phyloP scores from a whole-genome alignment of 75 land plant species.

The Sequoiadendron giganteum region DNA sequence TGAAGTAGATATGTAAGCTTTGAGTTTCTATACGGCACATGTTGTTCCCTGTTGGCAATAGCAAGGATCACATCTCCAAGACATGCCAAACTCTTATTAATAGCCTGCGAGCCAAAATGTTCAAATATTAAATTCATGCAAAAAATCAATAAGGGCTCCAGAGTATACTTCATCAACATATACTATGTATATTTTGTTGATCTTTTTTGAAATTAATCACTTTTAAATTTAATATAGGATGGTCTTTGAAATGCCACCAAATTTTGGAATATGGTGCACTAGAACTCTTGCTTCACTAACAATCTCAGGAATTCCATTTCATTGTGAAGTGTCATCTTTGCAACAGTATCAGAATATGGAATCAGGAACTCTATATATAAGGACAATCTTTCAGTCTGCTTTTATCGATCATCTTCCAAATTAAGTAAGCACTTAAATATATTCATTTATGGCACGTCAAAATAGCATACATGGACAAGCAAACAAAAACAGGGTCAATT shows the following conservation, averaged over 20 bases:
- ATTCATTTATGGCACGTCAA: not conserved
- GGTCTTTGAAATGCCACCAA: not conserved
- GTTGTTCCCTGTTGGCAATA: conserved; percentile 81
- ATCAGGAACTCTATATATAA: not conserved
- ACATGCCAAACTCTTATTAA: conserved; percentile 83
- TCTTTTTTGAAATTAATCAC: not conserved
- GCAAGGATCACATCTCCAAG: conserved; percentile 91
- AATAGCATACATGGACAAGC: not conserved
- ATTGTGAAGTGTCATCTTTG: not conserved
- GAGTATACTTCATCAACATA: not conserved
- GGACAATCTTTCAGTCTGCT: not conserved
- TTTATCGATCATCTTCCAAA: not conserved
- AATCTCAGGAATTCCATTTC: not conserved
- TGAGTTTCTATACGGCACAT: conserved; percentile 89
- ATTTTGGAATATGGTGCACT: not conserved
- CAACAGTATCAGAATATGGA: not conserved
- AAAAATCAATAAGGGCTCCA: not conserved
- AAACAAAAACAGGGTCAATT: not conserved
- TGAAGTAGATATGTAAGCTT: conserved; percentile 93
- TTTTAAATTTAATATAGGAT: not conserved
- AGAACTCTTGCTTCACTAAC: not conserved
- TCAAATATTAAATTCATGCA: not conserved
- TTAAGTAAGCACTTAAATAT: not conserved
- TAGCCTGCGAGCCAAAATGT: conserved; percentile 55
- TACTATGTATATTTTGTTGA: too few relatives aligned